Evolutionary conservation across 2,329 filamentous ascomycete genomes (phyloP).

Genomic region (Colletotrichum viniferum): DNA sequence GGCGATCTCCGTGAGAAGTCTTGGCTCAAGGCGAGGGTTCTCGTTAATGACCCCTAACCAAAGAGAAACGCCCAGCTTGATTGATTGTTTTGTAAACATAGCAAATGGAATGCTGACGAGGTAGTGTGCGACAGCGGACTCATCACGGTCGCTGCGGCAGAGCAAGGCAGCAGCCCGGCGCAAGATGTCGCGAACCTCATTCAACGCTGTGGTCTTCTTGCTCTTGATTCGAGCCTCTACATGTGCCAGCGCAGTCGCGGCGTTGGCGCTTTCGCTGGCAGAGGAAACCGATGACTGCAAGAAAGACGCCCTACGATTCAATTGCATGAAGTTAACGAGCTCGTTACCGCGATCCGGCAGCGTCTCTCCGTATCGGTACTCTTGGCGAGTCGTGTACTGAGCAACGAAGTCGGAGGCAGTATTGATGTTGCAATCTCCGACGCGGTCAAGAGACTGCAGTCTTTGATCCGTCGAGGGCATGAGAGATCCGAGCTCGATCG

Average conservation of each 20-base stretch:
- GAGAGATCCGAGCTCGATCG: conserved; percentile 85
- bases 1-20: conserved; percentile 84
- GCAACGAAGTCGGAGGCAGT: conserved; percentile 95
- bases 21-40: conserved; percentile 85
- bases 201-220: conserved; percentile 72
- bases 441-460: conserved; percentile 78
- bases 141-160: conserved; percentile 76
- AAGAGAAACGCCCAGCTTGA: conserved; percentile 92
- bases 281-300: conserved; percentile 53
- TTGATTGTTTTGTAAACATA: conserved; percentile 92
- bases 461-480: conserved; percentile 88
- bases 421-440: conserved; percentile 79
- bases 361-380: conserved; percentile 87
- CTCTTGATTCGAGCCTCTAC: conserved; percentile 74
- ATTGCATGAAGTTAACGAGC: conserved; percentile 65
- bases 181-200: conserved; percentile 80
- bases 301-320: conserved; percentile 57
- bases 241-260: conserved; percentile 69
- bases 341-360: conserved; percentile 71
- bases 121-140: conserved; percentile 81
- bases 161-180: conserved; percentile 85
- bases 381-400: conserved; percentile 95
- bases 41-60: conserved; percentile 98
- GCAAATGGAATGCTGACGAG: conserved; percentile 92
- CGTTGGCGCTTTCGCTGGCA: conserved; percentile 61